Percentiles rank a stretch among this genome's conserved stretches.
These are phyloP conservation scores for Omphalea diandra DNA, from an alignment of 441 rosid species.

Conservation along the genomic window DNA sequence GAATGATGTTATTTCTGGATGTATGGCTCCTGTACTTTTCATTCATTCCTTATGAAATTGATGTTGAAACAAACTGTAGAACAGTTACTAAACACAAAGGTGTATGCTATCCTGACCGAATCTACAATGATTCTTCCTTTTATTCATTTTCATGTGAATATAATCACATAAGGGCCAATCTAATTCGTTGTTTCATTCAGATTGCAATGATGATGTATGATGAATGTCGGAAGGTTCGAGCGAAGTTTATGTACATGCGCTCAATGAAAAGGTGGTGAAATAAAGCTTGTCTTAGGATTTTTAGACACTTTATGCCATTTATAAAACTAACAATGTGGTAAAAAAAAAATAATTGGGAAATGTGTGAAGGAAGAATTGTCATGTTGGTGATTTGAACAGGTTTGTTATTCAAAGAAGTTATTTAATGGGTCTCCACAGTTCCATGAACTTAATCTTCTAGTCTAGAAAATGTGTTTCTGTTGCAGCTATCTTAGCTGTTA, in stretches of 20 bases:
- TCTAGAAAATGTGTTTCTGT: background rate
- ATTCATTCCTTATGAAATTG: background rate
- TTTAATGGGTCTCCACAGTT: background rate
- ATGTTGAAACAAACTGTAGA: background rate
- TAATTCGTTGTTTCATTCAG: constrained; percentile 70
- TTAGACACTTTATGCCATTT: constrained; percentile 30
- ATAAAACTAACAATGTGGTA: constrained; percentile 9
- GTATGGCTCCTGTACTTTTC: background rate
- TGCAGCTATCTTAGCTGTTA: background rate
- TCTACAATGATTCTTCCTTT: constrained; percentile 18
- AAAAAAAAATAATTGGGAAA: background rate
- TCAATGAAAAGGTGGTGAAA: constrained; percentile 59
- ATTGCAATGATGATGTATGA: constrained; percentile 98
- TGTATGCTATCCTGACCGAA: constrained; percentile 6
- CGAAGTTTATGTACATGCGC: constrained; percentile 55
- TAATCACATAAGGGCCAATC: constrained; percentile 36
- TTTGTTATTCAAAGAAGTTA: background rate
- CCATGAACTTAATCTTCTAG: background rate
- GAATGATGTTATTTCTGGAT: background rate
- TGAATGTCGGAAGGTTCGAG: constrained; percentile 59
- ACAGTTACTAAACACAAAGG: background rate
- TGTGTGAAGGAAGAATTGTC: background rate
- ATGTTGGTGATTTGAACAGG: background rate
- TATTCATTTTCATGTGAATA: constrained; percentile 24
- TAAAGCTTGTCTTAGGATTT: constrained; percentile 36